Conservation (phyloP, 345 rosid species). For the Pseudoturritis turrita region DNA sequence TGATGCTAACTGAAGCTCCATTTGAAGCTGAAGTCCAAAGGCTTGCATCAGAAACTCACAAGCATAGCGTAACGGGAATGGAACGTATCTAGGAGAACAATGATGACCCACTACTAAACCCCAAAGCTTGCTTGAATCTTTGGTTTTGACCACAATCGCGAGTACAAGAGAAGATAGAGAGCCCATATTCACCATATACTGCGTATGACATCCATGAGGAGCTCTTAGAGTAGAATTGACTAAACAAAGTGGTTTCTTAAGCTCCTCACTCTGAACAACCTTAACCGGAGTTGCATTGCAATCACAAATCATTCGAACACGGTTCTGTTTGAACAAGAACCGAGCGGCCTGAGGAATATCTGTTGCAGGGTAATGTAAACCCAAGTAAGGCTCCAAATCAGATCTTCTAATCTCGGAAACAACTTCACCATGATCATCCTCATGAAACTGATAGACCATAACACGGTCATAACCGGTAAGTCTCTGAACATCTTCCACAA, state of each 20-base stretch:
- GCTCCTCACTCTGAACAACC: constrained; percentile 59
- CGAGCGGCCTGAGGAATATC: constrained; percentile 89
- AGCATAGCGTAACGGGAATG: constrained; percentile 75
- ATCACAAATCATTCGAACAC: constrained; percentile 76
- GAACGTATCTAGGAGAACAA: constrained; percentile 58
- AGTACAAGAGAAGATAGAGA: constrained; percentile 69
- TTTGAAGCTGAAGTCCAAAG: constrained; percentile 64
- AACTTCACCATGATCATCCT: constrained; percentile 86
- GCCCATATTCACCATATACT: constrained; percentile 88
- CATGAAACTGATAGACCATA: constrained; percentile 85
- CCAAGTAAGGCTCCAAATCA: constrained; percentile 84
- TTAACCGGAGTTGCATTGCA: constrained; percentile 56
- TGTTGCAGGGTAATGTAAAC: constrained; percentile 81
- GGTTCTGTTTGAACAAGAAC: constrained; percentile 81
- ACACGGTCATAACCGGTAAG: constrained; percentile 87
- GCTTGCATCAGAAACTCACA: constrained; percentile 88
- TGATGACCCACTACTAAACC: constrained; percentile 89
- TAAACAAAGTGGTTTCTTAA: constrained; percentile 67
- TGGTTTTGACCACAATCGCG: constrained; percentile 47
- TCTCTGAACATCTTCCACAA: constrained; percentile 82
- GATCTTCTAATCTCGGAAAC: constrained; percentile 79
- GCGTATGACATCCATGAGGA: constrained; percentile 67
- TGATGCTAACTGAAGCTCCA: constrained; percentile 70
- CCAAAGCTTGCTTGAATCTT: constrained; percentile 69
- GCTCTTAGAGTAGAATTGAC: constrained; percentile 73